Percentiles rank a stretch among this genome's conserved stretches.
These are phyloP conservation scores for Starmera caribaea DNA, from an alignment of 805 yeast genomes.

Conservation along the genomic window DNA sequence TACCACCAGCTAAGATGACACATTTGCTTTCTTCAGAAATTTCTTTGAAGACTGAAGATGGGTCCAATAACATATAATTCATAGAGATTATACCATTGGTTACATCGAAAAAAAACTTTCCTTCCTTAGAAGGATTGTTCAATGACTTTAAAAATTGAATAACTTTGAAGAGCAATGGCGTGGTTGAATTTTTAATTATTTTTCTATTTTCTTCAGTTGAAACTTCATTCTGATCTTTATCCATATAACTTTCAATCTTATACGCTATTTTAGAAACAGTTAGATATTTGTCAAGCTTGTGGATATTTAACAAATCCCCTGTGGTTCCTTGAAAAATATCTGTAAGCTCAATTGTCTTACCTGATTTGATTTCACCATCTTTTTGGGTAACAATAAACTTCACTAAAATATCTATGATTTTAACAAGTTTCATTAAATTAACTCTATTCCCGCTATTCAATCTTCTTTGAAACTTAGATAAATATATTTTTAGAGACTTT, in stretches of 20 bases:
- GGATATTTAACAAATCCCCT: slow-evolving; percentile 64
- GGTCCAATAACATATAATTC: slow-evolving; percentile 71
- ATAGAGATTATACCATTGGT: slow-evolving; percentile 23
- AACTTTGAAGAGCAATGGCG: slow-evolving; percentile 56
- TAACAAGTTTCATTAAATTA: slow-evolving; percentile 52
- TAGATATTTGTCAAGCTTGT: slow-evolving; percentile 55
- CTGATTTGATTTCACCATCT: slow-evolving; percentile 32
- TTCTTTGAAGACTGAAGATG: slow-evolving; percentile 58
- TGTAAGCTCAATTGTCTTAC: slow-evolving; percentile 38
- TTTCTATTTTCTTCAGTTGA: too few relatives aligned
- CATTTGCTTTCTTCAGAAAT: slow-evolving; percentile 57
- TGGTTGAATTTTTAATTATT: slow-evolving; percentile 3
- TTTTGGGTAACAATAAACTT: slow-evolving; percentile 30
- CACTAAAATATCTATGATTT: slow-evolving; percentile 42
- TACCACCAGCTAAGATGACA: slow-evolving; percentile 85
- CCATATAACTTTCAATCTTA: slow-evolving; percentile 69
- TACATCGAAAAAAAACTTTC: slow-evolving; percentile 61
- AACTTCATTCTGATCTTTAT: slow-evolving; percentile 8
- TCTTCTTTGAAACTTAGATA: slow-evolving; percentile 48
- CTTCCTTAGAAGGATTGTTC: slow-evolving; percentile 71
- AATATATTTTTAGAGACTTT: slow-evolving; percentile 43
- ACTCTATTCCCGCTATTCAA: slow-evolving; percentile 67
- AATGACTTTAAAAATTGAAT: slow-evolving; percentile 54
- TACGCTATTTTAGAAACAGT: slow-evolving; percentile 67
- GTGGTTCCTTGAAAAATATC: slow-evolving; percentile 50